These are phyloP conservation scores for Debaryomyces maramus DNA, from an alignment of 805 yeast genomes.

Conservation along the genomic window DNA sequence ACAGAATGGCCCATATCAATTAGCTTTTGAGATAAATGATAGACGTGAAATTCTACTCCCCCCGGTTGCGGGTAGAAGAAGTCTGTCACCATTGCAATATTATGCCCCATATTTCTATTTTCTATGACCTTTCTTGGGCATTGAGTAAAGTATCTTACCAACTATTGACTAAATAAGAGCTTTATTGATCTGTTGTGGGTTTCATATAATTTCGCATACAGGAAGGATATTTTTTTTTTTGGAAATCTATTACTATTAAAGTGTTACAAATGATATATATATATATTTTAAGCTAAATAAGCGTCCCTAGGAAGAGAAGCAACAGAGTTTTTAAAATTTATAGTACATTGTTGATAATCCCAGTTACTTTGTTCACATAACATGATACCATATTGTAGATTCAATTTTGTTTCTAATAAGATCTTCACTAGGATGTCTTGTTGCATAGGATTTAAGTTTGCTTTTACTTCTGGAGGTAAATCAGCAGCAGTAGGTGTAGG, in stretches of 20 bases:
- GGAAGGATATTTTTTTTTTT: no score
- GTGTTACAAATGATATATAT: not conserved
- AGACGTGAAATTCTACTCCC: conserved; percentile 94
- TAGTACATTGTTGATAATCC: conserved; percentile 69
- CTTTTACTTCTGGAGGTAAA: conserved; percentile 56
- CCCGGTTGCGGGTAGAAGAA: conserved; percentile 99
- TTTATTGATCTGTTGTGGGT: no score
- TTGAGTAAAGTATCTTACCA: no score
- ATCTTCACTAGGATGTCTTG: conserved; percentile 65
- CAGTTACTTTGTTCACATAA: conserved; percentile 85
- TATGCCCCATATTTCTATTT: conserved; percentile 24
- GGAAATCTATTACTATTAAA: no score
- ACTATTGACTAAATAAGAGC: no score
- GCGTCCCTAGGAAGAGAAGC: conserved; percentile 48
- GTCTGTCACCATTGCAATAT: conserved; percentile 81
- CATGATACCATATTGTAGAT: conserved; percentile 76
- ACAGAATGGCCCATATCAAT: conserved; percentile 83
- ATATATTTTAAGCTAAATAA: conserved; percentile 12
- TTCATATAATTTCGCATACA: no score
- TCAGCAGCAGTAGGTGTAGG: conserved; percentile 33
- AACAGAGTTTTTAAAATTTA: conserved; percentile 69
- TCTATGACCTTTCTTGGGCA: no score
- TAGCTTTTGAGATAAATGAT: conserved; percentile 83
- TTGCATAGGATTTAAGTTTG: conserved; percentile 53
- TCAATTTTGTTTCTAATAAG: conserved; percentile 71